Conservation (phyloP, 805 yeast species). For the Hanseniaspora occidentalis region DNA sequence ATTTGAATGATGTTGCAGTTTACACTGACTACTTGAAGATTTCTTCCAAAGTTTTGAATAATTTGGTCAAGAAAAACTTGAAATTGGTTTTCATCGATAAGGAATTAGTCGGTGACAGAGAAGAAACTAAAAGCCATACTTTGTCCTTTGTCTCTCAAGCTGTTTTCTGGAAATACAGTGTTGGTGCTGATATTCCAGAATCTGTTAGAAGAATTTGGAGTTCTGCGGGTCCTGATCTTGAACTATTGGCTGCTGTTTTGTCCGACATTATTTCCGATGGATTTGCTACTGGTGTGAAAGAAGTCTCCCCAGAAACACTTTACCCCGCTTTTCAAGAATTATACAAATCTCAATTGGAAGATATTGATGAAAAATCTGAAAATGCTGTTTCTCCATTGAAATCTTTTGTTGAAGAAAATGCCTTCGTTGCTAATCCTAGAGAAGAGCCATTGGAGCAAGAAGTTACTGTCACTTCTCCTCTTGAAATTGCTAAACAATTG, state of each 20-base stretch:
- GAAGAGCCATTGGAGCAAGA: constrained; percentile 27
- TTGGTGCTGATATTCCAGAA: constrained; percentile 41
- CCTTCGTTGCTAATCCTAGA: constrained; percentile 51
- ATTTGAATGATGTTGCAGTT: constrained; percentile 26
- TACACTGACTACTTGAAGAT: constrained; percentile 37
- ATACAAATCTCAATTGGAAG: constrained; percentile 15
- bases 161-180: constrained; percentile 65
- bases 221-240: constrained; percentile 73
- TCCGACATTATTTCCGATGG: constrained; percentile 52
- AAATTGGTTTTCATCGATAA: constrained; percentile 49
- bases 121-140: constrained; percentile 66
- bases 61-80: constrained; percentile 39
- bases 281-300: constrained; percentile 32
- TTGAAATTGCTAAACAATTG: constrained; percentile 53
- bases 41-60: constrained; percentile 39
- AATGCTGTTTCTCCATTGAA: constrained; percentile 32
- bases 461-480: constrained; percentile 27
- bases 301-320: constrained; percentile 20
- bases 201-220: constrained; percentile 68
- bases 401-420: constrained; percentile 43
- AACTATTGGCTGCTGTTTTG: constrained; percentile 60
- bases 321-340: constrained; percentile 4
- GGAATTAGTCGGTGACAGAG: constrained; percentile 49
- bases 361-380: constrained; percentile 19
- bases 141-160: constrained; percentile 63